Percentiles rank a stretch among this genome's conserved stretches.
Conservation (phyloP, 306 rosid species). For the Delonix regia region DNA sequence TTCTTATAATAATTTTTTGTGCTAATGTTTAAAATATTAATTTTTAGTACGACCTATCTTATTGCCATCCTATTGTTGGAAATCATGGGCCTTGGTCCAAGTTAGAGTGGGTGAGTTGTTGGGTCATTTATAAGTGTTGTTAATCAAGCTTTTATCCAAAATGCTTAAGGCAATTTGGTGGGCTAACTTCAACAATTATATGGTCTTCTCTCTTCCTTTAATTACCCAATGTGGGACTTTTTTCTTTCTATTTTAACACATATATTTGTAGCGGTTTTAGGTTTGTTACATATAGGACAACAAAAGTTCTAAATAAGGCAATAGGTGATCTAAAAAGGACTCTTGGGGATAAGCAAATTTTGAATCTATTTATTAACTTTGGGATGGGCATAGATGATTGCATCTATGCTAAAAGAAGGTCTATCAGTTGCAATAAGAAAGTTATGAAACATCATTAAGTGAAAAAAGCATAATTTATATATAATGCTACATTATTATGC, state of each 20-base stretch:
- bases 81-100: no score
- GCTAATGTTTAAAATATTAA: neutral
- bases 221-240: no score
- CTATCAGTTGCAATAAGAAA: neutral
- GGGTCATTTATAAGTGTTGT: no score
- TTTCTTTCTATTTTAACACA: no score
- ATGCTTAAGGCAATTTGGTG: no score
- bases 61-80: no score
- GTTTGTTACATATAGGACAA: slow-evolving; percentile 67
- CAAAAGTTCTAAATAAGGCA: slow-evolving; percentile 76
- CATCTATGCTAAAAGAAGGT: slow-evolving; percentile 9
- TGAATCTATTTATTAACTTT: slow-evolving; percentile 21
- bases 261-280: slow-evolving; percentile 70
- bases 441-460: neutral
- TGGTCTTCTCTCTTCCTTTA: no score
- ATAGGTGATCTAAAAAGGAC: slow-evolving; percentile 66
- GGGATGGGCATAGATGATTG: slow-evolving; percentile 5
- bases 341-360: slow-evolving; percentile 57
- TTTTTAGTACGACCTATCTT: no score
- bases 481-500: neutral
- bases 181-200: no score
- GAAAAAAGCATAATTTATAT: neutral
- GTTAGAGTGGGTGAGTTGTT: no score
- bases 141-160: no score
- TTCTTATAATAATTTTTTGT: neutral